Conservation (phyloP, 176 grass and related monocot species). For the Avena eriantha region DNA sequence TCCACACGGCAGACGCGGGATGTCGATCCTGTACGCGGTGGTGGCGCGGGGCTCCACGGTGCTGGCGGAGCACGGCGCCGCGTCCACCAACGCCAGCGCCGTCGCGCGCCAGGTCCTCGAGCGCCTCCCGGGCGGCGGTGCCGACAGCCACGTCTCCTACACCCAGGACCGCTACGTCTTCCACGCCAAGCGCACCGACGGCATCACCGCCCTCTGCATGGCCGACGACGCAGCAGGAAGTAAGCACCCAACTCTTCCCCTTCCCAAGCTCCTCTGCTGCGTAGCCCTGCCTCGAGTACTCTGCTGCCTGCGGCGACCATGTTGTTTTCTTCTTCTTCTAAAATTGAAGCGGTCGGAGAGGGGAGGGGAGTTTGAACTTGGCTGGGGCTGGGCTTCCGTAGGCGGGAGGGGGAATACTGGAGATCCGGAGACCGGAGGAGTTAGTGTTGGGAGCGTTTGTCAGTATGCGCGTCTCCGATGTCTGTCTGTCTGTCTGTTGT, state of each 20-base stretch:
- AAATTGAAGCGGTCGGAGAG: not conserved
- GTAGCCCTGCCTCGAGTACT: not conserved
- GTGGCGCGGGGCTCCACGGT: conserved; percentile 87
- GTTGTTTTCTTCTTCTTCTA: not conserved
- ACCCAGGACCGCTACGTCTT: conserved; percentile 94
- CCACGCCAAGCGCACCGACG: conserved; percentile 97
- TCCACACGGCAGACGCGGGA: conserved; percentile 38
- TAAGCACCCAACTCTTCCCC: not conserved
- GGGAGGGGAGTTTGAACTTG: not conserved
- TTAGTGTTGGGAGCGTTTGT: conserved; percentile 28
- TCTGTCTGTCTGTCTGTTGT: not conserved
- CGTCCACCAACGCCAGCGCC: conserved; percentile 75
- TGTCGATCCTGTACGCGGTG: conserved; percentile 89
- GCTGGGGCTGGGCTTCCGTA: not conserved
- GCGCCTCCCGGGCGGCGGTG: conserved; percentile 58
- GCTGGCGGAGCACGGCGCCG: conserved; percentile 78
- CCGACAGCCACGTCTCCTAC: conserved; percentile 97
- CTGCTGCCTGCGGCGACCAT: not conserved
- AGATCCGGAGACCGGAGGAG: conserved; percentile 40
- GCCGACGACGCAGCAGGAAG: conserved; percentile 87
- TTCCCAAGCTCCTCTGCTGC: accelerated
- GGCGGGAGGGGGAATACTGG: not conserved
- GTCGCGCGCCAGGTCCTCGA: conserved; percentile 95
- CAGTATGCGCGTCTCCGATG: conserved; percentile 10
- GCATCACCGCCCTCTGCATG: conserved; percentile 97